Evolutionary conservation across 768 basidiomycete genomes (phyloP), one percentile per base, ranked within the genome.

Genomic region (Boletus subparvulus): DNA sequence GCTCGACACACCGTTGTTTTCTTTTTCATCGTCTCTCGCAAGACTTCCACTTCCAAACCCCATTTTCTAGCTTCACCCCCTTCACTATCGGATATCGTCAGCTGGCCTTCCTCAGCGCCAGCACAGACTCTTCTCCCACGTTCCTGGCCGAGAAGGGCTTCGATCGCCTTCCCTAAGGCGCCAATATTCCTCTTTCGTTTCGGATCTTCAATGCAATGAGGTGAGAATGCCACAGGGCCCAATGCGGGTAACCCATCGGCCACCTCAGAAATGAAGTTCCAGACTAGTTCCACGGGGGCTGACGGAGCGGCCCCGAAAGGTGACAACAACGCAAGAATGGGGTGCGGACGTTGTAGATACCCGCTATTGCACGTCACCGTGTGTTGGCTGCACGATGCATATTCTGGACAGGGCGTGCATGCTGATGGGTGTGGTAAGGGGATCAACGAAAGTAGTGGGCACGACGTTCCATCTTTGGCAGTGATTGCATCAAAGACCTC

Each of bases 161-260:
- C 88, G 49, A 93, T 81, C 11, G 81, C 82, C 64, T 85, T 89
- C 1, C 89, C 92, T 52, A 94, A 74, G 21, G 75, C 80, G 36
- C 90, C 90, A 45, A 94, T 89, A 61, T 86, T 79, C 52, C 78
- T 74, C 73, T 86, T 90, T 66, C 91, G 77, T 66, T 76, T 82
- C 52, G 88, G 88, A 73, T 94, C 90, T 74, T 88, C 87, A 47
- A 85, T 74, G 66, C 92, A 94, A 45, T 82, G 78, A 40, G 88
- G 88, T 26, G 90, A 84, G 50, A 94, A 77, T 21, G 85, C 89
- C 40, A 93, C 79, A 57, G 87, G 82, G n/a, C 90, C 89, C 24
- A 91, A 72, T 33, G 84, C 82, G 21, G 91, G 92, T 47, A 92
- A 68, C 32, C 92, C 92, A 72, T 93, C 80, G 44, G 83, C 72